Percentiles rank a stretch among this genome's conserved stretches.
phyloP scores from a whole-genome alignment of 2,329 filamentous ascomycete genomes.

The Coniosporium tulheliwenetii region DNA sequence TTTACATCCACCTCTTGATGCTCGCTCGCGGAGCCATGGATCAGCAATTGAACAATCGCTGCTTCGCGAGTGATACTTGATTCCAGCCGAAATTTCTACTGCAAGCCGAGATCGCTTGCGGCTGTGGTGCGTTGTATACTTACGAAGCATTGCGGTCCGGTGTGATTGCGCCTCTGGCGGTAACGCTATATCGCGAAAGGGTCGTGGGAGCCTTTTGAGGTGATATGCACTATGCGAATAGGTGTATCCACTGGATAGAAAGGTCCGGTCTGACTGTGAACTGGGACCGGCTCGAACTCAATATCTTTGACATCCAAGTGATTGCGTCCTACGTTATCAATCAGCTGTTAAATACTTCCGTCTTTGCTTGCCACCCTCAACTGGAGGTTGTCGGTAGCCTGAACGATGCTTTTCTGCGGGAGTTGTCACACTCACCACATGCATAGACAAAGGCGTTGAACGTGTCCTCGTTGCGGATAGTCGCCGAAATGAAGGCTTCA shows the following conservation, averaged over 20 bases:
- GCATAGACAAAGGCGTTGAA: slow-evolving; percentile 47
- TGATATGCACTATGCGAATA: neutral
- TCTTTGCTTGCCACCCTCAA: neutral
- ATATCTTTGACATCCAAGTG: neutral
- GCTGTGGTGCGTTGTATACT: too few relatives aligned
- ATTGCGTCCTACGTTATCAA: neutral
- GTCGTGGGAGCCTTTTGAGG: neutral
- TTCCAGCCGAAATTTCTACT: too few relatives aligned
- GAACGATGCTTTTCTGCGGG: too few relatives aligned
- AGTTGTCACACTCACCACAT: slow-evolving; percentile 29
- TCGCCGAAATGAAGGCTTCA: slow-evolving; percentile 51
- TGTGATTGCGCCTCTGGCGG: too few relatives aligned
- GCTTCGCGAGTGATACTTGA: too few relatives aligned
- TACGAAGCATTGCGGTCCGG: too few relatives aligned
- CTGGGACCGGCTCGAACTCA: neutral
- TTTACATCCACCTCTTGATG: too few relatives aligned
- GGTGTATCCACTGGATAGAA: neutral
- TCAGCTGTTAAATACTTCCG: neutral
- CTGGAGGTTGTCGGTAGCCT: neutral
- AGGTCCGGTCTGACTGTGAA: neutral
- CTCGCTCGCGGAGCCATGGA: too few relatives aligned
- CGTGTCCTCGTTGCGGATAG: slow-evolving; percentile 54
- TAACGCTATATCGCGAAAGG: neutral
- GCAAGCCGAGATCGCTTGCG: too few relatives aligned
- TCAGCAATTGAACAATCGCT: too few relatives aligned